Evolutionary conservation across 306 rosid genomes (phyloP).

Genomic region (Fragaria vesca): DNA sequence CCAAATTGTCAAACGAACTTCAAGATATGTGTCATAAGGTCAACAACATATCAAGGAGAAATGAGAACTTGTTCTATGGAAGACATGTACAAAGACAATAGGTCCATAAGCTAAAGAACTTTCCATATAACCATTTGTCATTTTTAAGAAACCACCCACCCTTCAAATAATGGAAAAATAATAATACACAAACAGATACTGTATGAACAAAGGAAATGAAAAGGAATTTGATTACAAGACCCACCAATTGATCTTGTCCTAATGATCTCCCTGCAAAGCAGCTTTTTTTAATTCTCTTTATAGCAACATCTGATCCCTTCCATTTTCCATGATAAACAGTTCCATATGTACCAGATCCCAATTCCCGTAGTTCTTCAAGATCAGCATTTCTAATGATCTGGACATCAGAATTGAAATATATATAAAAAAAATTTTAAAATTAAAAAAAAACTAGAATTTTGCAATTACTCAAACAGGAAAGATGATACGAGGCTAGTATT

Average conservation of each 20-base stretch:
- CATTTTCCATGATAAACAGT: conserved; percentile 38
- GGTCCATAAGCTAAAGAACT: not conserved
- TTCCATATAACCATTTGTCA: not conserved
- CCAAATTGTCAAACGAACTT: not conserved
- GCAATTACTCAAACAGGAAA: not conserved
- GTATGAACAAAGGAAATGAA: not conserved
- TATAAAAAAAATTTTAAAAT: not conserved
- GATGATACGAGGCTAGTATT: not conserved
- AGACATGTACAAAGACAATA: not conserved
- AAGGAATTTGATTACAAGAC: conserved; percentile 6
- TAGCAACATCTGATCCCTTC: conserved; percentile 38
- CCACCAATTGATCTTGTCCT: conserved; percentile 34
- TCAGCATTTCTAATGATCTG: conserved; percentile 35
- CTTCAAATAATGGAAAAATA: not conserved
- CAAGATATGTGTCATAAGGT: not conserved
- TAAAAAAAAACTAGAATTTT: not conserved
- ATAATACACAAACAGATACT: not conserved
- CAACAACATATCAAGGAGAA: not conserved
- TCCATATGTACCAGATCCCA: conserved; percentile 41
- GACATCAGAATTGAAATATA: conserved; percentile 5
- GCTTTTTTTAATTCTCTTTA: conserved; percentile 33
- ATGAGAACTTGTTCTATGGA: not conserved
- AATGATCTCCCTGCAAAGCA: conserved; percentile 36
- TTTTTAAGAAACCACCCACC: not conserved
- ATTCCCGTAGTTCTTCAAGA: conserved; percentile 34